Conservation (phyloP, 2,329 filamentous ascomycete species). For the Leptosphaerulina australis region DNA sequence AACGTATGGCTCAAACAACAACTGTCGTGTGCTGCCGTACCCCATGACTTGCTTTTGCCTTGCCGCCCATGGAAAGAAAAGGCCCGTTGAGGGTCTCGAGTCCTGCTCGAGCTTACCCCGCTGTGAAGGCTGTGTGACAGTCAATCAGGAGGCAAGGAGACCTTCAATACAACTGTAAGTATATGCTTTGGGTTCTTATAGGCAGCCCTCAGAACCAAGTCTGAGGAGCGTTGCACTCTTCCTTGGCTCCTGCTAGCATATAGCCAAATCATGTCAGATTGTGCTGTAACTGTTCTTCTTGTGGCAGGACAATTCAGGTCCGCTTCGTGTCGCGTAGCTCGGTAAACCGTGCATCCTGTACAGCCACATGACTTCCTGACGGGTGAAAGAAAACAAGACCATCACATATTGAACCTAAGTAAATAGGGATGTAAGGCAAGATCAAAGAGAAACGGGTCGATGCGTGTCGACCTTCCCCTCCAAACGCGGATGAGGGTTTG, state of each 20-base stretch:
- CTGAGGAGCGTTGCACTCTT: background rate
- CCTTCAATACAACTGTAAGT: background rate
- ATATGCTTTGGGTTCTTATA: background rate
- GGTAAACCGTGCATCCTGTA: slow-evolving; percentile 18
- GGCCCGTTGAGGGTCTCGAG: slow-evolving; percentile 1
- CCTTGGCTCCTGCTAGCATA: slow-evolving; percentile 6
- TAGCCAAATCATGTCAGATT: slow-evolving; percentile 10
- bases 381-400: slow-evolving; percentile 5
- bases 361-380: slow-evolving; percentile 1
- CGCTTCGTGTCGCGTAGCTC: slow-evolving; percentile 27
- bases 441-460: slow-evolving; percentile 3
- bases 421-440: slow-evolving; percentile 9
- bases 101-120: slow-evolving; percentile 14
- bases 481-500: slow-evolving; percentile 24
- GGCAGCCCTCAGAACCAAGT: slow-evolving; percentile 3
- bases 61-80: slow-evolving; percentile 7
- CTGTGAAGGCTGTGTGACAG: slow-evolving; percentile 12
- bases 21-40: slow-evolving; percentile 15
- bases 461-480: slow-evolving; percentile 10
- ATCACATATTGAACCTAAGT: slow-evolving; percentile 3
- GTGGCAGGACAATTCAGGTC: slow-evolving; percentile 1
- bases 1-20: slow-evolving; percentile 26
- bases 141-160: background rate
- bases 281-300: background rate
- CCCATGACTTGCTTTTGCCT: slow-evolving; percentile 23